Evolutionary conservation across 129 eudicot genomes (phyloP), one percentile per base, ranked within the genome.

Genomic region (Flaveria ramosissima): DNA sequence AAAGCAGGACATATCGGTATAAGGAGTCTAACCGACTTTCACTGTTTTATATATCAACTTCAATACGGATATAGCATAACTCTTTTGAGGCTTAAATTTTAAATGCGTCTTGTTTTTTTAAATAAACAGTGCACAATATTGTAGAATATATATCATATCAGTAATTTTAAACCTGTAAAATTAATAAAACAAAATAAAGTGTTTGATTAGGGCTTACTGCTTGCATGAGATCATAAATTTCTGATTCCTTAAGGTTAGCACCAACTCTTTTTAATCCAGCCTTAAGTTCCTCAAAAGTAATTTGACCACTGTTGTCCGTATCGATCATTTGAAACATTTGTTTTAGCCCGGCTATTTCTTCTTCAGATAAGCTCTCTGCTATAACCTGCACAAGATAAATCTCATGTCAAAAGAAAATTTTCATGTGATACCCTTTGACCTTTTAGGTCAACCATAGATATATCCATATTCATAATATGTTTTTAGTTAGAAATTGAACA

Each of bases 301-400:
- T 90, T 74, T 84, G 87, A 68, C 96, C 96, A 74, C 92, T 90
- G 71, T 88, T 88, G 73, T 90, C 96, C 3, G 96, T 62, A 78
- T 90, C 96, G 30, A 90, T 87, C 96, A 90, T 90, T 77, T 90
- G 83, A 74, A 90, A 90, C 89, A 90, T 79, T 75, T 90, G 88
- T 82, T 88, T 90, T 16, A 90, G 82, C 42, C 96, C 96, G n/a
- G 90, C 96, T 76, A 90, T 90, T 82, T 90, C 96, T 83, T 90
- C 96, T 87, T 90, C 96, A 68, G 92, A 90, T 50, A 90, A 63
- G 65, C 83, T 79, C 80, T 90, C 96, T 52, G 96, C 96, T 73
- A 87, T 90, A 47, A 90, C 92, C 96, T 90, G 83, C 9, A 14
- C 43, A 27, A 27, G 2, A 27, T 1, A 30, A 26, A 19, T 3